Conservation (phyloP, 116 monocot species). For the Papilionanthe hybrid region DNA sequence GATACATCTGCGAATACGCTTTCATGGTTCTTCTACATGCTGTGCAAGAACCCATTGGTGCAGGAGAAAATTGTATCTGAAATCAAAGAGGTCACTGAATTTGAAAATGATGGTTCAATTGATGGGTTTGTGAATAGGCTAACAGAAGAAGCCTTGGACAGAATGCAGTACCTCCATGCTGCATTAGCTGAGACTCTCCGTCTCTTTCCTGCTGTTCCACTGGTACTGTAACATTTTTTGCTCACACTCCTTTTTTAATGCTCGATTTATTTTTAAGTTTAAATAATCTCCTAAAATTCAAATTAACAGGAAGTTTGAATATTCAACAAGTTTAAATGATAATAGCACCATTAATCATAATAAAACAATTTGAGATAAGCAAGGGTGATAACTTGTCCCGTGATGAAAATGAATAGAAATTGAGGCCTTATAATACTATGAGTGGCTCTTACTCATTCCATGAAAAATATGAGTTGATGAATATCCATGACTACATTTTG, state of each 20-base stretch:
- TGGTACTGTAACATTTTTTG: slow-evolving; percentile 14
- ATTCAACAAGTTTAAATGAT: too few species aligned
- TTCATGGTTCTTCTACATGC: slow-evolving; percentile 52
- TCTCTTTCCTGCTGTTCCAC: slow-evolving; percentile 41
- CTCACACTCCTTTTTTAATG: background rate
- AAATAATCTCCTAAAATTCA: background rate
- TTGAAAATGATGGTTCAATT: background rate
- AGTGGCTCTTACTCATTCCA: too few species aligned
- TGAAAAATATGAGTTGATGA: background rate
- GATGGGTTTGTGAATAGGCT: slow-evolving; percentile 22
- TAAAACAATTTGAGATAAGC: too few species aligned
- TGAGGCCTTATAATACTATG: too few species aligned
- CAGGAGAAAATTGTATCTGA: slow-evolving; percentile 41
- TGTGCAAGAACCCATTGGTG: slow-evolving; percentile 38
- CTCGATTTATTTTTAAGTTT: background rate
- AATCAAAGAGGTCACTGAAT: slow-evolving; percentile 11
- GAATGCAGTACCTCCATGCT: slow-evolving; percentile 56
- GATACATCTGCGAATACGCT: slow-evolving; percentile 53
- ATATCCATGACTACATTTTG: background rate
- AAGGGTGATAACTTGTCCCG: too few species aligned
- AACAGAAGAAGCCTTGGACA: slow-evolving; percentile 27
- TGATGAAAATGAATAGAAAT: too few species aligned
- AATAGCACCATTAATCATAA: too few species aligned
- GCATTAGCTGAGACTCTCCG: slow-evolving; percentile 50
- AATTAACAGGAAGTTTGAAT: too few species aligned